These are phyloP conservation scores for Schizosaccharomyces pombe DNA, from an alignment of 805 yeast species.

Conservation along the genomic window ASM294v3 CU329670.1:755001-755500, in stretches of 20 bases:
- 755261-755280: not conserved
- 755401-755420: not conserved
- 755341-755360: not conserved
- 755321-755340: not conserved
- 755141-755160: constrained; percentile 1
- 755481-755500: not conserved
- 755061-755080: too few species aligned
- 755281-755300: not conserved
- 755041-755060: too few species aligned
- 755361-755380: too few species aligned
- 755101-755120: not conserved
- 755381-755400: too few species aligned
- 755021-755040: too few species aligned
- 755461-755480: not conserved
- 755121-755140: not conserved
- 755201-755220: not conserved
- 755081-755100: not conserved
- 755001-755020: too few species aligned
- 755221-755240: not conserved
- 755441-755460: constrained; percentile 1
- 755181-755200: not conserved
- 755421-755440: not conserved
- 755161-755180: constrained; percentile 3
- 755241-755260: not conserved
- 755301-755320: not conserved